Conservation (phyloP, 2,329 filamentous ascomycete genomes). For the Talaromyces amestolkiae region DNA sequence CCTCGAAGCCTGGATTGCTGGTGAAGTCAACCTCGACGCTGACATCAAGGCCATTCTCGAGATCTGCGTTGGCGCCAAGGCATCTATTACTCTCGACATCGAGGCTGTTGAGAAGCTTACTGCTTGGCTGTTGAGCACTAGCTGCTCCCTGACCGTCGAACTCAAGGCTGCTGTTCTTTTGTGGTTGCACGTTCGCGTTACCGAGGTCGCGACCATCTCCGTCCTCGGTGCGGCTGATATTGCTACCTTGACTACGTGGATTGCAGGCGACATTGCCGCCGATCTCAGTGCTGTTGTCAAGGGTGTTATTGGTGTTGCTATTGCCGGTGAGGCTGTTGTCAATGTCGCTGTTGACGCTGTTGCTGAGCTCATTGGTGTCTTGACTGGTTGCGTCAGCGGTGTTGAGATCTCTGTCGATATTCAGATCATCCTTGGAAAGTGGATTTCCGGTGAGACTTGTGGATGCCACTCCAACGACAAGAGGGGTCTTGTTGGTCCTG, state of each 20-base stretch:
- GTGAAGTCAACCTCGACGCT: constrained; percentile 29
- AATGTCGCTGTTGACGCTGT: constrained; percentile 33
- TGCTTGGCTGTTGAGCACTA: constrained; percentile 32
- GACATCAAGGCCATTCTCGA: constrained; percentile 31
- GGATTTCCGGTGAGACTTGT: constrained; percentile 18
- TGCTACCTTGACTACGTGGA: constrained; percentile 30
- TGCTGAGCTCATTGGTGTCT: constrained; percentile 37
- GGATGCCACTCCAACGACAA: constrained; percentile 10
- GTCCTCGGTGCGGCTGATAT: constrained; percentile 29
- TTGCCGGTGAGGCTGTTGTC: constrained; percentile 34
- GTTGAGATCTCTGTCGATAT: constrained; percentile 46
- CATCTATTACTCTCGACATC: constrained; percentile 28
- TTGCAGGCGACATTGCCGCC: constrained; percentile 29
- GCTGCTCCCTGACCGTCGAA: constrained; percentile 35
- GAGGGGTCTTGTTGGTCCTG: not conserved
- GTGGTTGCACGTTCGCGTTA: constrained; percentile 36
- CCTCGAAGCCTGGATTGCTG: constrained; percentile 31
- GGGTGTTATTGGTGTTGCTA: constrained; percentile 32
- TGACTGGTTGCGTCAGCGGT: constrained; percentile 27
- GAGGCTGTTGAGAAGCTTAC: constrained; percentile 33
- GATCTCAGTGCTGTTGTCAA: constrained; percentile 32
- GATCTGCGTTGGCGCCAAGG: constrained; percentile 29
- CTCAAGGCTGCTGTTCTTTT: constrained; percentile 37
- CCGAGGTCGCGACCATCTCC: constrained; percentile 29
- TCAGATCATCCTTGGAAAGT: constrained; percentile 52